phyloP scores from a whole-genome alignment of 371 early-diverging fungal species.

The Saksenaea oblongispora region DNA sequence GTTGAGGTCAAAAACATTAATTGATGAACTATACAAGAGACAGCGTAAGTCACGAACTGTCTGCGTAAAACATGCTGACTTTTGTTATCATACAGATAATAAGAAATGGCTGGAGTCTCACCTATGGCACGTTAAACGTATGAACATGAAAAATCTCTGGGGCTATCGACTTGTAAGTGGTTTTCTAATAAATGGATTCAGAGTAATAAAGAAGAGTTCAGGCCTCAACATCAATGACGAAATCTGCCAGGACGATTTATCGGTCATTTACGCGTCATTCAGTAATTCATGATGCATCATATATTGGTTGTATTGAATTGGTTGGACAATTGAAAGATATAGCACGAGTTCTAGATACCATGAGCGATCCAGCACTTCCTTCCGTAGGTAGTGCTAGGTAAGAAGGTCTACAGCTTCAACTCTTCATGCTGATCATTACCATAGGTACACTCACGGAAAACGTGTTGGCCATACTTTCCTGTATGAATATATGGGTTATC shows the following conservation, averaged over 20 bases:
- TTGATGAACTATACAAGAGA: slow-evolving; percentile 19
- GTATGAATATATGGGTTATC: slow-evolving; percentile 57
- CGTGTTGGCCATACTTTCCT: slow-evolving; percentile 59
- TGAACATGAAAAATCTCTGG: slow-evolving; percentile 93
- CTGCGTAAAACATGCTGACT: background rate
- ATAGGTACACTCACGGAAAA: slow-evolving; percentile 65
- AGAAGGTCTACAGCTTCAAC: background rate
- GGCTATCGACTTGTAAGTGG: slow-evolving; percentile 70
- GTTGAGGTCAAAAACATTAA: slow-evolving; percentile 9
- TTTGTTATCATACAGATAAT: slow-evolving; percentile 32
- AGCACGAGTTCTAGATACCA: slow-evolving; percentile 39
- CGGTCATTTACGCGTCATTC: slow-evolving; percentile 74
- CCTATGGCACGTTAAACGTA: slow-evolving; percentile 96
- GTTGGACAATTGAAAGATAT: slow-evolving; percentile 57
- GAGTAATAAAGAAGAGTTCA: slow-evolving; percentile 21
- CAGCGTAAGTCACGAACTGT: slow-evolving; percentile 12
- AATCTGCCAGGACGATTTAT: slow-evolving; percentile 76
- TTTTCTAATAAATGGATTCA: background rate
- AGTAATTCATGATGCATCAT: slow-evolving; percentile 85
- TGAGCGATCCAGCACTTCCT: slow-evolving; percentile 68
- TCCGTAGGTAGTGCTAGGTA: slow-evolving; percentile 66
- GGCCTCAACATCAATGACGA: slow-evolving; percentile 85
- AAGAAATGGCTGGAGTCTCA: slow-evolving; percentile 97
- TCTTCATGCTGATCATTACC: background rate
- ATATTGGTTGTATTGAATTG: slow-evolving; percentile 71